These are phyloP conservation scores for Colletotrichum sp. DNA, from an alignment of 2,329 filamentous ascomycete genomes.

Conservation along the genomic window DNA sequence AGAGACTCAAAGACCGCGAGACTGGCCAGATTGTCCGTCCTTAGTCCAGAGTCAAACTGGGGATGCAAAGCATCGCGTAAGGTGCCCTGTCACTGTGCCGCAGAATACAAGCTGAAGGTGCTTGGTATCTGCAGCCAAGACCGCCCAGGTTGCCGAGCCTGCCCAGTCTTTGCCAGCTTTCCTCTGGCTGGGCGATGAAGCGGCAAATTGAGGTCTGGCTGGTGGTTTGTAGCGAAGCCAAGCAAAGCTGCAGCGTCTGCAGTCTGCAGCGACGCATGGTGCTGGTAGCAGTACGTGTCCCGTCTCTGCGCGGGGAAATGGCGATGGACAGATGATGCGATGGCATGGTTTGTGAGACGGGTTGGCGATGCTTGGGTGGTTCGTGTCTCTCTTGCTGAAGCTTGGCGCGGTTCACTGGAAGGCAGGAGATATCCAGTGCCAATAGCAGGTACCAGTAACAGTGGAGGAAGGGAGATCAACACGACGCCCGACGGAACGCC, in stretches of 20 bases:
- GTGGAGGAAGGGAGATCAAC: background rate
- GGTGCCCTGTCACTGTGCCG: background rate
- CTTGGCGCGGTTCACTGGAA: background rate
- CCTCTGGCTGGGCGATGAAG: conserved; percentile 10
- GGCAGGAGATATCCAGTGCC: background rate
- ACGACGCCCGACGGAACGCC: background rate
- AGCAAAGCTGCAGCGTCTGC: background rate
- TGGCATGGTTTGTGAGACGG: conserved; percentile 17
- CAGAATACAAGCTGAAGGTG: conserved; percentile 1
- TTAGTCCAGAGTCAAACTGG: background rate
- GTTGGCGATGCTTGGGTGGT: background rate
- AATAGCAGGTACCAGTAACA: background rate
- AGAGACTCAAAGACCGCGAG: background rate
- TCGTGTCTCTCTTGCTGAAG: background rate
- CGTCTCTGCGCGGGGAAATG: background rate
- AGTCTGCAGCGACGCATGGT: background rate
- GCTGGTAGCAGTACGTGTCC: background rate
- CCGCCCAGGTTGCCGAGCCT: conserved; percentile 8
- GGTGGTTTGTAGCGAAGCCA: background rate
- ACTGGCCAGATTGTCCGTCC: background rate
- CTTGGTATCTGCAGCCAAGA: conserved; percentile 21
- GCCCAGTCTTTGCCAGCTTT: background rate
- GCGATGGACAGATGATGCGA: background rate
- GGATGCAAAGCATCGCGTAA: background rate
- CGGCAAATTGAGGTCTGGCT: conserved; percentile 10